Evolutionary conservation across 257 asterid species (phyloP).

Genomic region (Prunella vulgaris): DNA sequence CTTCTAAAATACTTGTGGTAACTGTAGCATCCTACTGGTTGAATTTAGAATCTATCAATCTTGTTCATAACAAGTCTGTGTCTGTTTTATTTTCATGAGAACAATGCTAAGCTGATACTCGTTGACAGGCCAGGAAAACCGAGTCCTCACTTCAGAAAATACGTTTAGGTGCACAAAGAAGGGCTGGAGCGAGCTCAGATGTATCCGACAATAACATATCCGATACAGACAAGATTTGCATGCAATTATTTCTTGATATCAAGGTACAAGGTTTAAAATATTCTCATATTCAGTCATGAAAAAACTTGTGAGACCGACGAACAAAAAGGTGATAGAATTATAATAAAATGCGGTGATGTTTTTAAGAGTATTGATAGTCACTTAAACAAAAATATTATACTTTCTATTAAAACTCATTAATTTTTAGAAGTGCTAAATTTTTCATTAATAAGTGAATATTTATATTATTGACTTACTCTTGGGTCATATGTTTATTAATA

Average conservation of each 20-base stretch:
- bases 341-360: no score
- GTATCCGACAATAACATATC: slow-evolving; percentile 79
- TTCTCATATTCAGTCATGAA: not conserved
- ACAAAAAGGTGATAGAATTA: no score
- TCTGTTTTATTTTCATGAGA: not conserved
- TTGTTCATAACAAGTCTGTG: not conserved
- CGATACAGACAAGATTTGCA: slow-evolving; percentile 86
- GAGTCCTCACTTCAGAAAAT: slow-evolving; percentile 97
- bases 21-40: not conserved
- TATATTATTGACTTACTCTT: no score
- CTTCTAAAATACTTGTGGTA: not conserved
- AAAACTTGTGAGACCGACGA: no score
- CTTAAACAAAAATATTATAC: no score
- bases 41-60: not conserved
- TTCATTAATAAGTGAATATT: no score
- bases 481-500: no score
- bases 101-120: slow-evolving; percentile 11
- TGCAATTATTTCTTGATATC: slow-evolving; percentile 95
- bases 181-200: slow-evolving; percentile 95
- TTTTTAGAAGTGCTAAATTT: no score
- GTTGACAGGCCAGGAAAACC: slow-evolving; percentile 73
- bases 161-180: slow-evolving; percentile 87
- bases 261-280: slow-evolving; percentile 41
- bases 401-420: no score
- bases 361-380: no score